Evolutionary conservation across 805 yeast species (phyloP), one percentile per base, ranked within the genome.

Genomic region (Cyberlindnera xylosilytica): DNA sequence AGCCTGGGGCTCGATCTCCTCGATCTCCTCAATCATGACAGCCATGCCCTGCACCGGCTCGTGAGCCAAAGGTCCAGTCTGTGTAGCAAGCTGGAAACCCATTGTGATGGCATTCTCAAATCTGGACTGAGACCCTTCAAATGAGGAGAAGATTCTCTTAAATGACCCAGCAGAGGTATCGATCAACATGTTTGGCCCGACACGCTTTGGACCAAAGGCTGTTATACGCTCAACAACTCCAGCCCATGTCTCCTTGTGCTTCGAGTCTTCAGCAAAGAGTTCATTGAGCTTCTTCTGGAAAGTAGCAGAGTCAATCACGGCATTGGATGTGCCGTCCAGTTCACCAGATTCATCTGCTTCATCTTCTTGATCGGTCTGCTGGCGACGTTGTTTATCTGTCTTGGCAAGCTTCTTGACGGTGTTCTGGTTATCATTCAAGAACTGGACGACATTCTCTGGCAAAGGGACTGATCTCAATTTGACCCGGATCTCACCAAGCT

Each of bases 41-140:
- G 84, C 73, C 49, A 86, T 76, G 7, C 97, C 97, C 60, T 88
- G 91, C 18, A 87, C 74, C 0, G 89, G 90, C 61, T 93, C 99
- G 4, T 83, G 77, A 0, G 91, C 83, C 34, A 93, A 69, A 0
- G 98, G 98, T 2, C 99, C 99, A 58, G 81, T 87, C 32, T 73
- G 70, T 35, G 79, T 77, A 4, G 96, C 87, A 29, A 88, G 64
- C 59, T 87, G 95, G 63, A 89, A 90, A 1, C 96, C 99, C 51
- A 85, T 83, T 35, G 86, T 57, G 2, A 91, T 63, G 53, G 83
- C 78, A 39, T 81, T 81, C 49, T 79, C 85, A 56, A 67, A 76
- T 38, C 66, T 69, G 45, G 70, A 66, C 17, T 37, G 34, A 13
- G 41, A 24, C 2, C 28, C 41, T 10, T 43, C 41, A 5, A 46